Percentiles rank a stretch among this genome's conserved stretches.
phyloP scores from a whole-genome alignment of 306 rosid genomes.

The Gastrolobium villosum region DNA sequence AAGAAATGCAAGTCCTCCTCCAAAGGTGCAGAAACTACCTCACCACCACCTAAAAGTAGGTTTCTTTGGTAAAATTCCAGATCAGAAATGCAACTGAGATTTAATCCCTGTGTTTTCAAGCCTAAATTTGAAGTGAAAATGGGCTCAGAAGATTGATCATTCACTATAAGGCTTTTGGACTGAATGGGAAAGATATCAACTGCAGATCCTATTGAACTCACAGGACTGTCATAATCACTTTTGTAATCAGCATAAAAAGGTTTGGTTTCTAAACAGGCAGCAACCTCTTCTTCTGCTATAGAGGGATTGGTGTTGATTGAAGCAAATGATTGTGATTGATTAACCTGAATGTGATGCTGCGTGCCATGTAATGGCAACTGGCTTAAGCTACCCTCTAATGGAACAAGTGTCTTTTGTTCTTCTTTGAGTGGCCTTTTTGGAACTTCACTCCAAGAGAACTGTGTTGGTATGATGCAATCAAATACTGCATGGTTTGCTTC shows the following conservation, averaged over 20 bases:
- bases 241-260: conserved; percentile 53
- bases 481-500: conserved; percentile 57
- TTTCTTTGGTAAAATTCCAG: conserved; percentile 54
- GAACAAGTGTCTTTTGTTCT: conserved; percentile 59
- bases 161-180: conserved; percentile 50
- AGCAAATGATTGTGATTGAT: conserved; percentile 56
- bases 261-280: conserved; percentile 52
- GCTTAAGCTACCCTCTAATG: conserved; percentile 58
- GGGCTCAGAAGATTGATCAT: conserved; percentile 59
- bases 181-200: conserved; percentile 55
- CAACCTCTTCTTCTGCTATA: conserved; percentile 48
- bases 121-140: conserved; percentile 53
- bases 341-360: conserved; percentile 52
- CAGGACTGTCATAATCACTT: conserved; percentile 43
- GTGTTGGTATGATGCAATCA: conserved; percentile 53
- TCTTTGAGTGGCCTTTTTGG: conserved; percentile 51
- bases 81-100: conserved; percentile 54
- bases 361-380: conserved; percentile 58
- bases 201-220: conserved; percentile 49
- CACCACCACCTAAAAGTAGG: conserved; percentile 53
- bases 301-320: conserved; percentile 56
- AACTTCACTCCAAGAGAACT: conserved; percentile 57
- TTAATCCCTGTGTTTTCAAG: conserved; percentile 57
- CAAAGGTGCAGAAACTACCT: conserved; percentile 54
- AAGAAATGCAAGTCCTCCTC: conserved; percentile 63